phyloP scores from a whole-genome alignment of 1,284 basidiomycete species.

The Fistulina hepatica region DNA sequence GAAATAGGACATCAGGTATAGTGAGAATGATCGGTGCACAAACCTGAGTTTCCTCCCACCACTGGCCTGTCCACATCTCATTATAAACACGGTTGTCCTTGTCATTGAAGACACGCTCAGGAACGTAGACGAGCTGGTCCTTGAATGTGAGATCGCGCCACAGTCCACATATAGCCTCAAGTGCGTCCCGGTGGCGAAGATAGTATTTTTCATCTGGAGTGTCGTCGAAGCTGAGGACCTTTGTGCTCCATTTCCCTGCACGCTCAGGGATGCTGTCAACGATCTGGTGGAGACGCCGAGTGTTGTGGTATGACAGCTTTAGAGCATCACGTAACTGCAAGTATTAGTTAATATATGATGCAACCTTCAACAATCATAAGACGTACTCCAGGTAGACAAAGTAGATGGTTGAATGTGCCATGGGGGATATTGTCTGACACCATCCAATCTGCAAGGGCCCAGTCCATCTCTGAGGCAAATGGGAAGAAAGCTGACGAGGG shows the following conservation, averaged over 20 bases:
- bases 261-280: neutral
- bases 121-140: conserved; percentile 14
- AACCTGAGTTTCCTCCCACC: conserved; percentile 20
- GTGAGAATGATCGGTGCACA: neutral
- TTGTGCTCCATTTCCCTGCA: neutral
- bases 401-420: neutral
- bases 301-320: neutral
- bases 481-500: too few relatives aligned
- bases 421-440: neutral
- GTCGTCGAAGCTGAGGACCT: neutral
- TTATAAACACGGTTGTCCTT: conserved; percentile 13
- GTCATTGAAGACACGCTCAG: conserved; percentile 16
- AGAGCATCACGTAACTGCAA: neutral
- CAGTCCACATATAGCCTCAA: too few relatives aligned
- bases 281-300: neutral
- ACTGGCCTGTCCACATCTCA: conserved; percentile 18
- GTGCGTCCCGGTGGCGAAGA: too few relatives aligned
- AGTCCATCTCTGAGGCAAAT: neutral
- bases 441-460: neutral
- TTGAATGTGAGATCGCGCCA: too few relatives aligned
- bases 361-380: neutral
- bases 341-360: neutral
- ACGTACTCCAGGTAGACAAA: neutral
- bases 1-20: neutral
- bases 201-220: neutral